Evolutionary conservation across 2,329 filamentous ascomycete genomes (phyloP).

Genomic region (Claviceps sorghi): DNA sequence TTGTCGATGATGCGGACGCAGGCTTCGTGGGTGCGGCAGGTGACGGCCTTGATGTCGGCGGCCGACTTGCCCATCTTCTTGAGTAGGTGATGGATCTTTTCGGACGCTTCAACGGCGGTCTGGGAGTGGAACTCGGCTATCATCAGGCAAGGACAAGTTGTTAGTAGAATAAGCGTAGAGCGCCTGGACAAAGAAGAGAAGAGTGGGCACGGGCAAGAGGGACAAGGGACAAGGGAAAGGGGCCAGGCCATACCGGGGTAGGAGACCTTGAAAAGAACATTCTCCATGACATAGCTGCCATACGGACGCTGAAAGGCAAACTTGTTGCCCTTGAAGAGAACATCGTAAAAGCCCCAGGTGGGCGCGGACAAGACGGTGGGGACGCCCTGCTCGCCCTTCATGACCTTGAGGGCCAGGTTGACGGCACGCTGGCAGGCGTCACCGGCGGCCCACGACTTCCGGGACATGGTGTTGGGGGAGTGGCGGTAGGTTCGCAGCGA

Average conservation of each 20-base stretch:
- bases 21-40: constrained; percentile 93
- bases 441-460: constrained; percentile 97
- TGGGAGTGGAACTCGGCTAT: constrained; percentile 92
- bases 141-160: background rate
- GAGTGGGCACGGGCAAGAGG: background rate
- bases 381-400: constrained; percentile 80
- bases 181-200: background rate
- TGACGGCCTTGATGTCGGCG: constrained; percentile 82
- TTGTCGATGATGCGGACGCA: constrained; percentile 99
- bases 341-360: constrained; percentile 97
- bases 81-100: constrained; percentile 75
- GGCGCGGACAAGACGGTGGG: constrained; percentile 87
- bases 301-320: constrained; percentile 95
- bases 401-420: constrained; percentile 78
- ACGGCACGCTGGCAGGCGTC: constrained; percentile 94
- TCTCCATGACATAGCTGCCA: constrained; percentile 99
- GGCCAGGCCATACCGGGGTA: constrained; percentile 64
- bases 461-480: constrained; percentile 97
- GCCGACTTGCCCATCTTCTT: constrained; percentile 77
- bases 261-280: constrained; percentile 98
- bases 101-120: constrained; percentile 88
- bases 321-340: constrained; percentile 88
- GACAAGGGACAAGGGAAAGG: background rate
- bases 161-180: too few species aligned
- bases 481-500: constrained; percentile 93